phyloP scores from a whole-genome alignment of 176 grass and related monocot species.

The Oryza coarctata region DNA sequence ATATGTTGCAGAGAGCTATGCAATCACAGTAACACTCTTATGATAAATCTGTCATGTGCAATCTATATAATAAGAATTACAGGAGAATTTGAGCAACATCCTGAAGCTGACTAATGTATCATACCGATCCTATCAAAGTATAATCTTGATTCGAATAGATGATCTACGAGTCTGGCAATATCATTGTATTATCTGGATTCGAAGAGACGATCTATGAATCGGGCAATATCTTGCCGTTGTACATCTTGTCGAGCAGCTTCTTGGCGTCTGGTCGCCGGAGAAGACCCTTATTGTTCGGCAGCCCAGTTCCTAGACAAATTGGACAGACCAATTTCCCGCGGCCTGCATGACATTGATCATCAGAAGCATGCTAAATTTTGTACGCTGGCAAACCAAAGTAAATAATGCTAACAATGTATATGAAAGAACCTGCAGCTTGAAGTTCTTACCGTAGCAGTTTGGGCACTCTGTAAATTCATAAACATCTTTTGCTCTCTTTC shows the following conservation, averaged over 20 bases:
- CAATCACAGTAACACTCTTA: no score
- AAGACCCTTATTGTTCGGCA: conserved; percentile 93
- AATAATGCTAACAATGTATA: no score
- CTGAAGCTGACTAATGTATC: not conserved
- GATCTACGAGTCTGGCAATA: conserved; percentile 64
- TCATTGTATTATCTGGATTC: conserved; percentile 1
- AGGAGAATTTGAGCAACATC: not conserved
- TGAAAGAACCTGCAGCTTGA: no score
- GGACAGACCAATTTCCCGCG: conserved; percentile 94
- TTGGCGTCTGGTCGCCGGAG: conserved; percentile 80
- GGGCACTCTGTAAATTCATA: conserved; percentile 97
- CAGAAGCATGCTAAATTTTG: not conserved
- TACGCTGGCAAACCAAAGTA: not conserved
- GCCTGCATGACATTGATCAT: conserved; percentile 36
- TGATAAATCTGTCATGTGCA: no score
- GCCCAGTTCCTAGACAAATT: conserved; percentile 78
- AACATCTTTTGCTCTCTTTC: conserved; percentile 97
- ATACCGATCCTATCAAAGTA: not conserved
- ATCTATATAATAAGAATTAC: no score
- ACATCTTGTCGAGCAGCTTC: conserved; percentile 88
- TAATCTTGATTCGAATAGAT: not conserved
- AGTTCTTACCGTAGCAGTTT: conserved; percentile 94
- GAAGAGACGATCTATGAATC: conserved; percentile 31
- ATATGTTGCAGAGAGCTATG: no score
- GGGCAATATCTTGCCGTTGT: conserved; percentile 83